phyloP scores from a whole-genome alignment of 192 early-diverging fungal species.

The Backusella australiensis region DNA sequence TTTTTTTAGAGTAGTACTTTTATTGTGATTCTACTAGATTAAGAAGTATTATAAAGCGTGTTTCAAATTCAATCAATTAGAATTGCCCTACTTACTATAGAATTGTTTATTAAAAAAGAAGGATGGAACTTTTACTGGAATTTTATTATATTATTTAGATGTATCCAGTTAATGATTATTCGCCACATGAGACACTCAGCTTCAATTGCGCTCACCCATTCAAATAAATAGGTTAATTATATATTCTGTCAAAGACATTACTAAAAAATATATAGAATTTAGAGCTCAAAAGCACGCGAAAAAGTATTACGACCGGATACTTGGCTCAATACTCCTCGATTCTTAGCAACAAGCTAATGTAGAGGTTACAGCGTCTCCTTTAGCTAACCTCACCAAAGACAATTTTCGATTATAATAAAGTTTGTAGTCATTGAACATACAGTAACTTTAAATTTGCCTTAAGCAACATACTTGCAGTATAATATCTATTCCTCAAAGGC shows the following conservation, averaged over 20 bases:
- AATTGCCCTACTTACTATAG: not conserved
- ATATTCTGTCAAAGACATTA: no score
- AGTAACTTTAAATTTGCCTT: no score
- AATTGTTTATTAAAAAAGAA: constrained; percentile 1
- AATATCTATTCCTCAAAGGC: not conserved
- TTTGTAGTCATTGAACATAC: not conserved
- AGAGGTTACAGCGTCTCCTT: not conserved
- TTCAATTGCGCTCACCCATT: not conserved
- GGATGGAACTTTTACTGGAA: not conserved
- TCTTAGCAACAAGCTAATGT: not conserved
- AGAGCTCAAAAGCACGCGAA: no score
- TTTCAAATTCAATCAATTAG: not conserved
- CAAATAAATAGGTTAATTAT: not conserved
- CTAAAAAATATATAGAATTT: no score
- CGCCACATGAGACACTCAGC: not conserved
- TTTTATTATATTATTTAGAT: not conserved
- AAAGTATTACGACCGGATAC: not conserved
- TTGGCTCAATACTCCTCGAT: not conserved
- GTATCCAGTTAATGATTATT: not conserved
- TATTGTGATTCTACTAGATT: not conserved
- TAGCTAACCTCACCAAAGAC: not conserved
- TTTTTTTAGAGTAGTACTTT: not conserved
- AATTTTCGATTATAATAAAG: not conserved
- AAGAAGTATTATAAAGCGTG: not conserved
- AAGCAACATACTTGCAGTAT: no score